phyloP scores from a whole-genome alignment of 2,329 filamentous ascomycete genomes.

The Sporothrix globosa region DNA sequence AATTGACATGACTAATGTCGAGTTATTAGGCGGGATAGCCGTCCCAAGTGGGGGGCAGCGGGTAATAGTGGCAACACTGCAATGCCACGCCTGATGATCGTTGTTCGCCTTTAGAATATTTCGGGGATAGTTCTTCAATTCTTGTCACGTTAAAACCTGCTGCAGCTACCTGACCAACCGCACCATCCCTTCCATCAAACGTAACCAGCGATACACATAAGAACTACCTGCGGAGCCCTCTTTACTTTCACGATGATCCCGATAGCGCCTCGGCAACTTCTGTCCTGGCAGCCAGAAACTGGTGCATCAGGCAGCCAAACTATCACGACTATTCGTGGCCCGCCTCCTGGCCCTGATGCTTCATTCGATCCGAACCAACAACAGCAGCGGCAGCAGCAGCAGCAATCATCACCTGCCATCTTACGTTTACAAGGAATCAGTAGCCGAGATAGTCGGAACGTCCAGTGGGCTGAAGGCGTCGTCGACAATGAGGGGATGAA shows the following conservation, averaged over 20 bases:
- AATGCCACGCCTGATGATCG: background rate
- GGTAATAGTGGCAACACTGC: conserved; percentile 7
- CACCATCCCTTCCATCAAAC: background rate
- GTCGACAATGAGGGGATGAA: conserved; percentile 95
- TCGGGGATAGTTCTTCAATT: background rate
- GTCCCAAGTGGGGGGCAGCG: background rate
- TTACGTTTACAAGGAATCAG: conserved; percentile 58
- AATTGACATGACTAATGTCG: background rate
- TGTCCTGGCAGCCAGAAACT: background rate
- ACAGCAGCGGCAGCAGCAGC: conserved; percentile 1
- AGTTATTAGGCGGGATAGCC: background rate
- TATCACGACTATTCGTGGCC: conserved; percentile 7
- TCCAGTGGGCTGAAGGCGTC: conserved; percentile 91
- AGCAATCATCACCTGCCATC: conserved; percentile 44
- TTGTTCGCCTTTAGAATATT: background rate
- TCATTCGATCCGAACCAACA: conserved; percentile 30
- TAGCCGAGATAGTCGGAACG: conserved; percentile 58
- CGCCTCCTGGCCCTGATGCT: conserved; percentile 37
- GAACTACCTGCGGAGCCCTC: background rate
- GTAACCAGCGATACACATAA: background rate
- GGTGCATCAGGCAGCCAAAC: conserved; percentile 28
- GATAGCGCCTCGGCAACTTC: background rate
- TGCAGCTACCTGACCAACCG: background rate
- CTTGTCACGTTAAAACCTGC: background rate
- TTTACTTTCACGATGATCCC: background rate